These are phyloP conservation scores for Closterium sp. DNA, from an alignment of 139 green algal genomes.

Conservation along the genomic window DNA sequence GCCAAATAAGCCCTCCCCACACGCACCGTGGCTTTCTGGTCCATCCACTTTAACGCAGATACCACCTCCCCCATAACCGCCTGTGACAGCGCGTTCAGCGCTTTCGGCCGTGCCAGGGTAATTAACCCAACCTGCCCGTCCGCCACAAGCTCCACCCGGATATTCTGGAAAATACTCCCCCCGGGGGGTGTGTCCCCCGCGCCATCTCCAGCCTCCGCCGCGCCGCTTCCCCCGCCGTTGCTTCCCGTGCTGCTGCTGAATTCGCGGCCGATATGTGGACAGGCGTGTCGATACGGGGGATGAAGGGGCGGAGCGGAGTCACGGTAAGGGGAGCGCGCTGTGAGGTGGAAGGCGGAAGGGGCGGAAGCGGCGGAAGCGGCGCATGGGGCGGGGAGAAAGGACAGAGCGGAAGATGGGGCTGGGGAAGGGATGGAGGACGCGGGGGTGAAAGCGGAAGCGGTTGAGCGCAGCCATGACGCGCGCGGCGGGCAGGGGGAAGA, in stretches of 20 bases:
- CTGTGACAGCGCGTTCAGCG: constrained; percentile 60
- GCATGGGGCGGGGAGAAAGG: not conserved
- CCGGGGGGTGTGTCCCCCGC: not conserved
- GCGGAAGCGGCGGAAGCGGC: not conserved
- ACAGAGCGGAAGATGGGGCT: not conserved
- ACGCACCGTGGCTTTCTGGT: constrained; percentile 1
- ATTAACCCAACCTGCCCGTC: constrained; percentile 12
- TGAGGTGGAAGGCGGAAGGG: not conserved
- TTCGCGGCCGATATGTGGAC: not conserved
- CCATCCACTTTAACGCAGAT: constrained; percentile 38
- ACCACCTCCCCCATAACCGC: constrained; percentile 59
- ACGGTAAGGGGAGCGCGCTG: constrained; percentile 18
- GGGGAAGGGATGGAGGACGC: no score
- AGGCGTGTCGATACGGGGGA: no score
- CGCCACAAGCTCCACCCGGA: not conserved
- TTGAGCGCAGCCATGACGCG: not conserved
- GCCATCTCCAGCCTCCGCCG: not conserved
- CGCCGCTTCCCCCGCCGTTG: not conserved
- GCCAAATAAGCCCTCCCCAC: no score
- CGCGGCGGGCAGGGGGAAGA: not conserved
- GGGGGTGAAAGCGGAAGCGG: not conserved
- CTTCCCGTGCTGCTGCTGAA: not conserved
- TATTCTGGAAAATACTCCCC: not conserved
- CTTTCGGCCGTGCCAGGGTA: constrained; percentile 56
- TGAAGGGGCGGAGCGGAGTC: not conserved